Evolutionary conservation across 768 basidiomycete species (phyloP).

Genomic region (Lentinula raphanica): DNA sequence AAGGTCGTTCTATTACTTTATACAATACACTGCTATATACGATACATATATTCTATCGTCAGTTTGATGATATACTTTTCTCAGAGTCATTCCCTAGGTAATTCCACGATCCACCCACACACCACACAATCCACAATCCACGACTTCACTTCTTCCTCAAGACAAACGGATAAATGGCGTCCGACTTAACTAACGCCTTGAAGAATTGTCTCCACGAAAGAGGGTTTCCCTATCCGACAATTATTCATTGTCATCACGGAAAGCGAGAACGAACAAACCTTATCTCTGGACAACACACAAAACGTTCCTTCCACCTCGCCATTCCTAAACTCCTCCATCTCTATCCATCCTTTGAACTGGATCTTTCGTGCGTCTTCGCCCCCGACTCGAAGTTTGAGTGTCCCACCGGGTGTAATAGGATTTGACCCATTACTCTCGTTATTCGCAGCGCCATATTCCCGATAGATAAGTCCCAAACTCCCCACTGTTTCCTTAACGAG

Average conservation of each 20-base stretch:
- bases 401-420: too few relatives aligned
- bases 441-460: slow-evolving; percentile 27
- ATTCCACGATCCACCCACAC: too few relatives aligned
- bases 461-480: slow-evolving; percentile 44
- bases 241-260: background rate
- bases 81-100: too few relatives aligned
- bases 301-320: slow-evolving; percentile 51
- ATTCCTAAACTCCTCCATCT: slow-evolving; percentile 57
- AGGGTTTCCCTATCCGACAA: slow-evolving; percentile 62
- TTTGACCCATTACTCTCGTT: background rate
- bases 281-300: slow-evolving; percentile 65
- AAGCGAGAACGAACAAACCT: slow-evolving; percentile 34
- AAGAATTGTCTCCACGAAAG: slow-evolving; percentile 76
- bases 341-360: slow-evolving; percentile 69
- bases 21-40: too few relatives aligned
- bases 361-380: slow-evolving; percentile 62
- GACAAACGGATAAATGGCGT: slow-evolving; percentile 55
- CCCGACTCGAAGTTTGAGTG: slow-evolving; percentile 50
- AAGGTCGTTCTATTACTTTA: too few relatives aligned
- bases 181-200: slow-evolving; percentile 54
- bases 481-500: slow-evolving; percentile 54
- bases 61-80: too few relatives aligned
- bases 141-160: slow-evolving; percentile 24
- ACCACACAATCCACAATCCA: too few relatives aligned
- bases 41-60: too few relatives aligned